Conservation (phyloP, 441 rosid genomes). For the Daphne laureola region DNA sequence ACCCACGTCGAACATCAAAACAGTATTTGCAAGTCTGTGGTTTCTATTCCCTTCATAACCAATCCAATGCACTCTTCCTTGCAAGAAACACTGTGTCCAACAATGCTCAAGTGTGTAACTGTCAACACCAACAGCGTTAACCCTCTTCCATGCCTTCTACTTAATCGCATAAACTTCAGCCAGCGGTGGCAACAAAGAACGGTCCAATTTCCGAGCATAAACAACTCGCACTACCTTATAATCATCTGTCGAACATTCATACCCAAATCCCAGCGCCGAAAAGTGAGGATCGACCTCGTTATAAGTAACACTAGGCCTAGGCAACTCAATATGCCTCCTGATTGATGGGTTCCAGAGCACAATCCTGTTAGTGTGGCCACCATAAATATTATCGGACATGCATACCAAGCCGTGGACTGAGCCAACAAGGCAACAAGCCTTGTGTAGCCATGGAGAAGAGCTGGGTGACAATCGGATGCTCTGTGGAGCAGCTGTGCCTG, state of each 20-base stretch:
- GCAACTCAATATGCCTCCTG: slow-evolving; percentile 2
- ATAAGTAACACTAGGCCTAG: slow-evolving; percentile 1
- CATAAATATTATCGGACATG: slow-evolving; percentile 3
- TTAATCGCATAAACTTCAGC: slow-evolving; percentile 4
- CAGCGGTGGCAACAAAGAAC: background rate
- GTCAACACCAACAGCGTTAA: background rate
- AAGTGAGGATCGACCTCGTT: background rate
- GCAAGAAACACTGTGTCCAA: too few relatives aligned
- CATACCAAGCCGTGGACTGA: slow-evolving; percentile 1
- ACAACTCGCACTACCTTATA: slow-evolving; percentile 14
- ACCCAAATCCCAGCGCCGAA: background rate
- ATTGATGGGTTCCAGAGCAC: background rate
- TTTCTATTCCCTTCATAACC: background rate
- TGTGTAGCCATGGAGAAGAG: background rate
- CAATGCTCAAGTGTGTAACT: background rate
- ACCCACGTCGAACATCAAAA: slow-evolving; percentile 9
- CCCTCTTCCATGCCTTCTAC: background rate
- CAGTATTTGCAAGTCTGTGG: background rate
- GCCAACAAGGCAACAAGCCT: slow-evolving; percentile 3
- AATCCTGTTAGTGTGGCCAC: background rate
- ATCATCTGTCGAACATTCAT: slow-evolving; percentile 5
- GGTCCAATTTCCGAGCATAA: background rate
- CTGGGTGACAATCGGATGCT: background rate
- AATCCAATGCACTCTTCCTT: slow-evolving; percentile 13
- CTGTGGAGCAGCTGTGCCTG: slow-evolving; percentile 8